Conservation (phyloP, 2,329 filamentous ascomycete species). For the Rhynchosporium graminicola region DNA sequence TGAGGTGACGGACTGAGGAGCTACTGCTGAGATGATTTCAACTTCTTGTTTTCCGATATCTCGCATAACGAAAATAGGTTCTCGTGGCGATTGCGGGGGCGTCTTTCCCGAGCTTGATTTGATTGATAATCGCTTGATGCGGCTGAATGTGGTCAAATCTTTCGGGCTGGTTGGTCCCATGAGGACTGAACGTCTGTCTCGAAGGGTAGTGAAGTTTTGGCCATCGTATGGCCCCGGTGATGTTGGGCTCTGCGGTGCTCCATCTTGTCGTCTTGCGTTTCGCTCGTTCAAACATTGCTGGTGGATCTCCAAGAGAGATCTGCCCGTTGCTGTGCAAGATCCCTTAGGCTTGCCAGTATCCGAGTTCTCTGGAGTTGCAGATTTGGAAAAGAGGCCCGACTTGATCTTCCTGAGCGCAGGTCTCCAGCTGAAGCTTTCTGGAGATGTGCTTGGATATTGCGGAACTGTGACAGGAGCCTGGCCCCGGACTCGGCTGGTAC, state of each 20-base stretch:
- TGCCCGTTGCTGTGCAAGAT: not conserved
- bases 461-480: constrained; percentile 7
- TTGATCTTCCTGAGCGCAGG: constrained; percentile 21
- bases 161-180: constrained; percentile 4
- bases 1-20: constrained; percentile 15
- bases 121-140: constrained; percentile 4
- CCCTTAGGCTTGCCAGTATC: not conserved
- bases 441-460: not conserved
- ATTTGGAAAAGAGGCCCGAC: constrained; percentile 17
- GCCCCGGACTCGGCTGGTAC: constrained; percentile 13
- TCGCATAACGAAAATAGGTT: constrained; percentile 6
- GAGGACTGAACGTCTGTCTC: constrained; percentile 1
- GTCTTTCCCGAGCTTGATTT: not conserved
- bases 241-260: not conserved
- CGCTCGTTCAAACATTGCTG: constrained; percentile 2
- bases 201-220: not conserved
- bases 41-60: constrained; percentile 3
- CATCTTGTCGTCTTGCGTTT: constrained; percentile 1
- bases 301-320: constrained; percentile 5
- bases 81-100: not conserved
- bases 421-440: constrained; percentile 16
- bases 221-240: not conserved
- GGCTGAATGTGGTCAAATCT: constrained; percentile 1
- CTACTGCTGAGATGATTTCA: constrained; percentile 7
- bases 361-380: not conserved